Conservation (phyloP, 1,139 yeast genomes). For the Kazachstania sp. region DNA sequence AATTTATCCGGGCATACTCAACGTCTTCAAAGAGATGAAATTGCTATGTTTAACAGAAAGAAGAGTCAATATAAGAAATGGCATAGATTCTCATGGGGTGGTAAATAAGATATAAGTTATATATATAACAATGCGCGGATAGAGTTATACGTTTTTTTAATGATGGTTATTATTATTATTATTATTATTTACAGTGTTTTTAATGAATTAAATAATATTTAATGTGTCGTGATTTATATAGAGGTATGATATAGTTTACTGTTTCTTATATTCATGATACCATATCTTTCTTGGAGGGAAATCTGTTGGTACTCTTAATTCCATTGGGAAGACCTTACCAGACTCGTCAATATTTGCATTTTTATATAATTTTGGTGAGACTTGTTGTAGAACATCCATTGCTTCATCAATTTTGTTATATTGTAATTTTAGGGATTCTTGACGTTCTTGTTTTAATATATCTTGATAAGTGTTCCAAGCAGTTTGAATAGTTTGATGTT, state of each 20-base stretch:
- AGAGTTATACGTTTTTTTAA: background rate
- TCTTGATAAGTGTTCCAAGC: slow-evolving; percentile 61
- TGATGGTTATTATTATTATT: background rate
- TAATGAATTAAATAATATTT: background rate
- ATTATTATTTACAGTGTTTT: background rate
- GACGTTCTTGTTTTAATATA: slow-evolving; percentile 38
- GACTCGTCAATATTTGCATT: slow-evolving; percentile 30
- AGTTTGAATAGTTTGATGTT: slow-evolving; percentile 72
- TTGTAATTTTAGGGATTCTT: slow-evolving; percentile 49
- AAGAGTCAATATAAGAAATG: slow-evolving; percentile 12
- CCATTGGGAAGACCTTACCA: slow-evolving; percentile 55
- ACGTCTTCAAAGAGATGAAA: slow-evolving; percentile 27
- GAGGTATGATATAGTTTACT: background rate
- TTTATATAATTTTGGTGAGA: slow-evolving; percentile 32
- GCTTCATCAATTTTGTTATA: slow-evolving; percentile 62
- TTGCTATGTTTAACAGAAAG: slow-evolving; percentile 25
- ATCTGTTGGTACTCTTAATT: slow-evolving; percentile 81
- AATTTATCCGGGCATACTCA: slow-evolving; percentile 32
- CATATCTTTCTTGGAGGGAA: slow-evolving; percentile 62
- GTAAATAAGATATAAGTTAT: slow-evolving; percentile 3
- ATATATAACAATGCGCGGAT: background rate
- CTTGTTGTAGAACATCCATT: slow-evolving; percentile 55
- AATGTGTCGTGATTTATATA: background rate
- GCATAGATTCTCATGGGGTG: slow-evolving; percentile 21
- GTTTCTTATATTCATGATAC: slow-evolving; percentile 8